phyloP scores from a whole-genome alignment of 768 basidiomycete species.

The Amanita exitialis region DNA sequence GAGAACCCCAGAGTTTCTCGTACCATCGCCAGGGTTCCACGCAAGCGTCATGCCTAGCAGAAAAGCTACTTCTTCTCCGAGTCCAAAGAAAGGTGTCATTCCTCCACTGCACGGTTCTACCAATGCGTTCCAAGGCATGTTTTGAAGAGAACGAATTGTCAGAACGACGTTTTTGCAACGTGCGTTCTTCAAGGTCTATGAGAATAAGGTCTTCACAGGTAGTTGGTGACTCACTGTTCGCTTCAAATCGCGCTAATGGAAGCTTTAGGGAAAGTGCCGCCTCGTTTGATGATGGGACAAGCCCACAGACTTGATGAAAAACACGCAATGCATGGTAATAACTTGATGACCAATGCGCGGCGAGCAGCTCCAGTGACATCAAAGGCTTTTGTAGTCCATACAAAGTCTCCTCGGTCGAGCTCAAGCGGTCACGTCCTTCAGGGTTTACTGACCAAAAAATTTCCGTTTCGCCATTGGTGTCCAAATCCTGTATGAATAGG shows the following conservation, averaged over 20 bases:
- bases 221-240: too few species aligned
- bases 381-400: background rate
- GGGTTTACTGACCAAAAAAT: background rate
- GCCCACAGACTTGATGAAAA: background rate
- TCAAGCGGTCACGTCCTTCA: background rate
- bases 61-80: background rate
- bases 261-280: background rate
- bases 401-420: background rate
- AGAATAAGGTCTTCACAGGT: too few species aligned
- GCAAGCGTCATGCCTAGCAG: too few species aligned
- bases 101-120: too few species aligned
- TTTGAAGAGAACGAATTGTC: too few species aligned
- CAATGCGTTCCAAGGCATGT: too few species aligned
- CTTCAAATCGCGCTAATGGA: background rate
- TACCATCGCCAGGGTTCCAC: too few species aligned
- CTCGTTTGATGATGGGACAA: background rate
- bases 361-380: background rate
- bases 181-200: too few species aligned
- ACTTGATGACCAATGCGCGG: background rate
- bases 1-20: too few species aligned
- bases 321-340: slow-evolving; percentile 1
- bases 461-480: too few species aligned
- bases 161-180: too few species aligned
- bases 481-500: background rate
- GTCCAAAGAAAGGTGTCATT: too few species aligned